These are phyloP conservation scores for Fusarium coicis DNA, from an alignment of 2,329 filamentous ascomycete genomes.

Conservation along the genomic window DNA sequence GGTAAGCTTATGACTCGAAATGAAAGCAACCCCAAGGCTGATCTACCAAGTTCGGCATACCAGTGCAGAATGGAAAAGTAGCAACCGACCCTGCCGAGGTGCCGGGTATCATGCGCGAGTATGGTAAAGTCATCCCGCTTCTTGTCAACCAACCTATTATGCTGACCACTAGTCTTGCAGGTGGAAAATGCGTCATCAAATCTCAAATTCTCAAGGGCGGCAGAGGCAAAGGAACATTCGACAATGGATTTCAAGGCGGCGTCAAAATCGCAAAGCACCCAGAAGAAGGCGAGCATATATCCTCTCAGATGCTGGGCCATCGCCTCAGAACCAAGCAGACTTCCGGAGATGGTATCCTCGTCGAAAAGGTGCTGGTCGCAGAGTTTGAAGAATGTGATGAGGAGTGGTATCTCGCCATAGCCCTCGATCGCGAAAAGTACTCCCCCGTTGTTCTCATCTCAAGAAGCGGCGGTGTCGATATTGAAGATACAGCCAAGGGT, in stretches of 20 bases:
- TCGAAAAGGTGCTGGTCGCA: background rate
- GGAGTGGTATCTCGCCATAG: constrained; percentile 1
- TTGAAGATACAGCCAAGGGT: background rate
- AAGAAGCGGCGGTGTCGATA: background rate
- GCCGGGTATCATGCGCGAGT: background rate
- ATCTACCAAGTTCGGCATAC: background rate
- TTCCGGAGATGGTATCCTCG: background rate
- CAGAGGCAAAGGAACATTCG: background rate
- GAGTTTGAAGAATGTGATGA: background rate
- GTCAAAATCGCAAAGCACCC: background rate
- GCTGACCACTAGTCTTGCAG: background rate
- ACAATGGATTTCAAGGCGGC: background rate
- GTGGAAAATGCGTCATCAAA: constrained; percentile 3
- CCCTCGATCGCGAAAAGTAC: background rate
- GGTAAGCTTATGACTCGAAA: background rate
- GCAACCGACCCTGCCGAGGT: background rate
- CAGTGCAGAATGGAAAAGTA: background rate
- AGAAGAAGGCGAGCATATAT: background rate
- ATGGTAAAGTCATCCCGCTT: background rate
- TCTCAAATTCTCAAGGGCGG: background rate
- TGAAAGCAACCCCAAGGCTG: accelerated
- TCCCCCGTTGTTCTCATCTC: background rate
- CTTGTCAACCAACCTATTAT: accelerated
- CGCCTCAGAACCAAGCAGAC: constrained; percentile 3
- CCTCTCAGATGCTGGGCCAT: background rate